Base-by-base conservation (phyloP, 768 basidiomycete species). In the Agaricus blazei region DNA sequence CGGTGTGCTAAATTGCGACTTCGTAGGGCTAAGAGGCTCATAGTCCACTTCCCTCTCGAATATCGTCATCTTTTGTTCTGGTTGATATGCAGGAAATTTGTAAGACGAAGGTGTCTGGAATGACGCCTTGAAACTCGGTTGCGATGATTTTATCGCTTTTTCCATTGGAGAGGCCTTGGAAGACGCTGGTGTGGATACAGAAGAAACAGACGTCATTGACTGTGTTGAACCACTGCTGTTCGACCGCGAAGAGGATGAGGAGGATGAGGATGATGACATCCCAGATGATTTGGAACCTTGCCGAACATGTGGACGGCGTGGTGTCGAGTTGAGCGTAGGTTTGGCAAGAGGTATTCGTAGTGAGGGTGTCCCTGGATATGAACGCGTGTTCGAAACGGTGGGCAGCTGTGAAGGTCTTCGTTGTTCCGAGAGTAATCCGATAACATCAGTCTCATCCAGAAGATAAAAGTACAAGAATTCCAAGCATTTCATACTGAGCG, bases 401-500 rank as follows among this genome's bases (percentile, higher is more conserved):
- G 78, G 15, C 65, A 28, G 64, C 63, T 14, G 65, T 64, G 19
- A 64, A 44, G 34, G 58, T 63, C 36, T 47, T 45, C 45, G 41
- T 48, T 45, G 37, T 53, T 42, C 19, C 54, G 57, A 4, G 58
- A 49, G 9, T 53, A 48, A 1, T 54, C 43, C 38, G 27, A 43
- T 36, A 26, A 52, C 40, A 12, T 19, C 40, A 9, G 81, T 82
- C 65, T 97, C 94, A 57, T 95, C 94, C 44, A 96, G 75, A 6
- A 98, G 77, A 67, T 98, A 98, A 68, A 95, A 97, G 68, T 96
- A 96, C 14, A 98, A 72, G 63, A 97, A 94, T 66, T 97, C 95
- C 15, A 98, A 76, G 59, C 93, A 96, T 73, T 96, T 96, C 89
- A 97, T 96, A 62, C 94, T 96, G 62, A 23, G 38, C 26, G 7